Evolutionary conservation across 208 protist species (phyloP).

Genomic region (Leptomonas pyrrhocoris): DNA sequence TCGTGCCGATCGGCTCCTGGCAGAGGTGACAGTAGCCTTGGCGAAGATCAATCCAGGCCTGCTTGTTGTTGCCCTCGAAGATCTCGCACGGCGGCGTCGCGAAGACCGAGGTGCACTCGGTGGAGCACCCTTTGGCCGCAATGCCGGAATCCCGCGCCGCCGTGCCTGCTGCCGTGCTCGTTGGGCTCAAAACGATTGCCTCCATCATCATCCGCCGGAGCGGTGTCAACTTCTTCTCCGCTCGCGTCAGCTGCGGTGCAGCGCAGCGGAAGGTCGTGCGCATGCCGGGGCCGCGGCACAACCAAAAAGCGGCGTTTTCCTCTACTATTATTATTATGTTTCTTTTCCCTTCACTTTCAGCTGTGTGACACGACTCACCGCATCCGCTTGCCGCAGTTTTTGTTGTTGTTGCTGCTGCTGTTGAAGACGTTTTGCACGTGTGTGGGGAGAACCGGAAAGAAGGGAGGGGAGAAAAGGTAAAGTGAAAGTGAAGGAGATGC

Average conservation of each 20-base stretch:
- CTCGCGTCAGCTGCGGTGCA: not conserved
- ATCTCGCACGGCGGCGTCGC: constrained; percentile 34
- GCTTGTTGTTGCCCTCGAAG: constrained; percentile 83
- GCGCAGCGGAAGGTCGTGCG: not conserved
- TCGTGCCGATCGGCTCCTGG: constrained; percentile 76
- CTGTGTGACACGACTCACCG: too few species aligned
- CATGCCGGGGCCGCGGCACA: not conserved
- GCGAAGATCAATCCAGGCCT: constrained; percentile 73
- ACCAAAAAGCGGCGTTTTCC: not conserved
- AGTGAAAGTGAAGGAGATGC: too few species aligned
- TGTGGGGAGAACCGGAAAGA: too few species aligned
- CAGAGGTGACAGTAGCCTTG: constrained; percentile 82
- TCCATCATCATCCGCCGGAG: not conserved
- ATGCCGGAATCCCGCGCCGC: not conserved
- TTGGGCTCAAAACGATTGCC: not conserved
- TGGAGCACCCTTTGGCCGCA: constrained; percentile 38
- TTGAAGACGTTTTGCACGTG: too few species aligned
- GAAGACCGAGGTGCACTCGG: constrained; percentile 35
- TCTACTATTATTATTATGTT: not conserved
- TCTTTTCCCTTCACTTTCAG: not conserved
- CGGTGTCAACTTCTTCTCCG: not conserved
- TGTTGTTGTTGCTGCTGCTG: too few species aligned
- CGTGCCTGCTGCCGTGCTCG: not conserved
- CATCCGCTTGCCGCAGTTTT: too few species aligned
- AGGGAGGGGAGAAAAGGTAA: too few species aligned